phyloP scores from a whole-genome alignment of 805 yeast genomes.

The Wickerhamiella cacticola region DNA sequence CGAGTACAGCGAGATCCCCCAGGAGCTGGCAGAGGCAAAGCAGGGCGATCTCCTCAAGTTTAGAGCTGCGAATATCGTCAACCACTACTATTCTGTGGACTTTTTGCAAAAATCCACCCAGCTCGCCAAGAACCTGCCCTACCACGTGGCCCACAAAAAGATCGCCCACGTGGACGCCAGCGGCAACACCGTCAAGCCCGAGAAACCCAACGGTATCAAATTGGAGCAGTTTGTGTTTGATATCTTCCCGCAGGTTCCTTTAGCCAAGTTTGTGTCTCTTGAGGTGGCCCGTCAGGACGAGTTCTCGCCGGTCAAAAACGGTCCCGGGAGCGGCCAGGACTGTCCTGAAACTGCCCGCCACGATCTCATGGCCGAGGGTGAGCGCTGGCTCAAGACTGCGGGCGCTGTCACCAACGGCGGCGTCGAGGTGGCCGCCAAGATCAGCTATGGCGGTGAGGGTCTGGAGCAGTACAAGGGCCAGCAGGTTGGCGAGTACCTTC shows the following conservation, averaged over 20 bases:
- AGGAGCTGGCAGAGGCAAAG: slow-evolving; percentile 53
- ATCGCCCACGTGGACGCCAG: slow-evolving; percentile 46
- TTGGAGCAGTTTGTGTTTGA: slow-evolving; percentile 96
- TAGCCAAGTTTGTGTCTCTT: slow-evolving; percentile 70
- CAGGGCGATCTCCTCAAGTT: slow-evolving; percentile 53
- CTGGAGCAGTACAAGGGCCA: slow-evolving; percentile 45
- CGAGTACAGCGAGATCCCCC: slow-evolving; percentile 83
- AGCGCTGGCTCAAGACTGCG: slow-evolving; percentile 55
- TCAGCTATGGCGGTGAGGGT: slow-evolving; percentile 68
- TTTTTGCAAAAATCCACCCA: slow-evolving; percentile 48
- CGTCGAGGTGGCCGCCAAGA: slow-evolving; percentile 66
- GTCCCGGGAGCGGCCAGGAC: slow-evolving; percentile 68
- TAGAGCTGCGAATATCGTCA: slow-evolving; percentile 94
- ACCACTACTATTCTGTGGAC: slow-evolving; percentile 85
- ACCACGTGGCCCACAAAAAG: slow-evolving; percentile 88
- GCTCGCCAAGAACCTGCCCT: slow-evolving; percentile 61
- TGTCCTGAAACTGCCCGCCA: slow-evolving; percentile 70
- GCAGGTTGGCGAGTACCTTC: slow-evolving; percentile 12
- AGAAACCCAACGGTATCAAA: slow-evolving; percentile 77
- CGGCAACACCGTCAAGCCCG: slow-evolving; percentile 46
- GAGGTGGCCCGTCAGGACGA: slow-evolving; percentile 81
- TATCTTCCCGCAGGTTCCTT: slow-evolving; percentile 68
- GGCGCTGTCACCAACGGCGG: slow-evolving; percentile 48
- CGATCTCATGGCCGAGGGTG: slow-evolving; percentile 53
- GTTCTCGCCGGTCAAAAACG: slow-evolving; percentile 90